Percentiles rank a stretch among this genome's conserved stretches.
These are phyloP conservation scores for Westerdykella sp. DNA, from an alignment of 2,329 filamentous ascomycete species.

Conservation along the genomic window DNA sequence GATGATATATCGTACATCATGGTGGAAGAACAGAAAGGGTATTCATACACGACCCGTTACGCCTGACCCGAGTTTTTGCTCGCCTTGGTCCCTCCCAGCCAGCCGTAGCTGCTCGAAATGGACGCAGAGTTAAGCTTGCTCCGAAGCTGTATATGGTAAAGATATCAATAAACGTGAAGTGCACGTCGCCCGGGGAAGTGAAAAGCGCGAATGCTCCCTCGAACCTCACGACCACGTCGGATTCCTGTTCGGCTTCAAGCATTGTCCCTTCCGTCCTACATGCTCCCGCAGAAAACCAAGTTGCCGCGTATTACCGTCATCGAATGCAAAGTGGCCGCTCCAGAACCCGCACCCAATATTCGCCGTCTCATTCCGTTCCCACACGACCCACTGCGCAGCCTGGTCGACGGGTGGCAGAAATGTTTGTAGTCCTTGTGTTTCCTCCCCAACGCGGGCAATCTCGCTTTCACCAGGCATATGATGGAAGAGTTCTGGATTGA, in stretches of 20 bases:
- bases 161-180: too few relatives aligned
- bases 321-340: slow-evolving; percentile 33
- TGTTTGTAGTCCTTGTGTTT: slow-evolving; percentile 22
- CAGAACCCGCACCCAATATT: slow-evolving; percentile 39
- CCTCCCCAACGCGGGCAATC: slow-evolving; percentile 30
- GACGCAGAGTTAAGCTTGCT: too few relatives aligned
- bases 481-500: slow-evolving; percentile 43
- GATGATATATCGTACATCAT: too few relatives aligned
- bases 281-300: slow-evolving; percentile 33
- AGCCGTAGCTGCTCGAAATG: too few relatives aligned
- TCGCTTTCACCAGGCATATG: slow-evolving; percentile 38
- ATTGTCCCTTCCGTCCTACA: slow-evolving; percentile 35
- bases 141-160: too few relatives aligned
- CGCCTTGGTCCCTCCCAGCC: too few relatives aligned
- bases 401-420: slow-evolving; percentile 33
- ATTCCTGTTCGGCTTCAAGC: slow-evolving; percentile 20
- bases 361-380: slow-evolving; percentile 29
- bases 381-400: slow-evolving; percentile 27
- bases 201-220: too few relatives aligned
- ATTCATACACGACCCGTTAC: too few relatives aligned
- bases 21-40: too few relatives aligned
- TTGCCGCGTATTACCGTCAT: slow-evolving; percentile 20
- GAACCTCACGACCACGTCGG: too few relatives aligned
- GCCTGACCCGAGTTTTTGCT: too few relatives aligned
- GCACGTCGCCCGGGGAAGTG: too few relatives aligned